Conservation (phyloP, 2,329 filamentous ascomycete species). For the Verticillium nonalfalfae region DNA sequence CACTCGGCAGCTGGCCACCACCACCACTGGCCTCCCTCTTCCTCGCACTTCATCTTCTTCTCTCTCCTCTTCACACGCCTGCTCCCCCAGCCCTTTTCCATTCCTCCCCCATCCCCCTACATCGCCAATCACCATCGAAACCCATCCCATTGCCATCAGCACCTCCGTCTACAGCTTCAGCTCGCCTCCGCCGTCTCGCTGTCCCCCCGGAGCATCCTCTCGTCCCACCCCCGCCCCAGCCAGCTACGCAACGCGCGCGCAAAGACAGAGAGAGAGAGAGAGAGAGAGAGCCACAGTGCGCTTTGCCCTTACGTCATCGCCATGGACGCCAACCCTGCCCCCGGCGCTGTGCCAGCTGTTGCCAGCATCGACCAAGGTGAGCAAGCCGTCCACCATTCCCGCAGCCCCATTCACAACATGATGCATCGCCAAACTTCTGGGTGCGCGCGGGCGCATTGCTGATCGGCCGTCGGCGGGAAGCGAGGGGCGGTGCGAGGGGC, state of each 20-base stretch:
- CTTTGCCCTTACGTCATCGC: slow-evolving; percentile 24
- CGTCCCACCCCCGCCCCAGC: no score
- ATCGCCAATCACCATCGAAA: background rate
- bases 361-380: slow-evolving; percentile 22
- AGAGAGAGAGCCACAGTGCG: background rate
- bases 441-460: background rate
- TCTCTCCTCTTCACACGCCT: background rate
- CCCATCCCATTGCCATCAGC: background rate
- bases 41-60: background rate
- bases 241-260: no score
- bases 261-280: no score
- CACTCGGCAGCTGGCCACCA: background rate
- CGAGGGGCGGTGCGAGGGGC: no score
- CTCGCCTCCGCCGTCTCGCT: background rate
- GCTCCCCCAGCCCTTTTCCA: background rate
- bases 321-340: slow-evolving; percentile 20
- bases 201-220: background rate
- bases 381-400: background rate
- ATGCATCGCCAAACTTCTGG: slow-evolving; percentile 1
- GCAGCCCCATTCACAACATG: background rate
- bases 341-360: slow-evolving; percentile 12
- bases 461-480: background rate
- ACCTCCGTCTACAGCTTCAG: background rate
- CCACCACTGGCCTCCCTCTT: background rate
- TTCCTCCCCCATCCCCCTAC: background rate